A percentile compares a stretch with the other conserved stretches of the same genome.
Evolutionary conservation across 257 asterid genomes (phyloP).

Genomic region (Solanum gracilifrons): DNA sequence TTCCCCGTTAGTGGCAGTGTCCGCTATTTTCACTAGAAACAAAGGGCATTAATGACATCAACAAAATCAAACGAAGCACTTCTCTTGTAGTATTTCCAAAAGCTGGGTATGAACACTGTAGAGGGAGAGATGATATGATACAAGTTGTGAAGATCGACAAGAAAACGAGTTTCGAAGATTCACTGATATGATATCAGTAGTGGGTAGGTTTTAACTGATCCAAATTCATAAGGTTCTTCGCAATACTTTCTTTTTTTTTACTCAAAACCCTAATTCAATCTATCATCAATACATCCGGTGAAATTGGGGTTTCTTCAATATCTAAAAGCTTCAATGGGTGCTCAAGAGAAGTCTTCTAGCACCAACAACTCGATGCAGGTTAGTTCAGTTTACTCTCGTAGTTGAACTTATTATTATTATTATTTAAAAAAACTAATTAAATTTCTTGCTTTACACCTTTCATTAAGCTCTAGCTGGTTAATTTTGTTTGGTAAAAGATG

Average conservation of each 20-base stretch:
- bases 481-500: background rate
- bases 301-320: background rate
- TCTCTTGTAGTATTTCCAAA: constrained; percentile 13
- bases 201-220: constrained; percentile 25
- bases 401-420: background rate
- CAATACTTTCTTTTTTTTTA: background rate
- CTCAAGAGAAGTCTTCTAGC: constrained; percentile 27
- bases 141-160: background rate
- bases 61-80: background rate
- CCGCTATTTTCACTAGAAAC: background rate
- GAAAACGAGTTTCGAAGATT: constrained; percentile 6
- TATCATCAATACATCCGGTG: background rate
- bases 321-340: constrained; percentile 20
- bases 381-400: background rate
- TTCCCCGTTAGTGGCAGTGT: background rate
- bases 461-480: background rate
- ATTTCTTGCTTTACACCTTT: background rate
- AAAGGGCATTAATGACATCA: constrained; percentile 22
- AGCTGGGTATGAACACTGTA: constrained; percentile 16
- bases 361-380: background rate
- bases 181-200: background rate
- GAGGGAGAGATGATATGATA: constrained; percentile 9
- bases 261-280: constrained; percentile 51
- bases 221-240: constrained; percentile 2
- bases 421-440: background rate